phyloP scores from a whole-genome alignment of 176 grass and related monocot genomes.

The Oryza nivara region DNA sequence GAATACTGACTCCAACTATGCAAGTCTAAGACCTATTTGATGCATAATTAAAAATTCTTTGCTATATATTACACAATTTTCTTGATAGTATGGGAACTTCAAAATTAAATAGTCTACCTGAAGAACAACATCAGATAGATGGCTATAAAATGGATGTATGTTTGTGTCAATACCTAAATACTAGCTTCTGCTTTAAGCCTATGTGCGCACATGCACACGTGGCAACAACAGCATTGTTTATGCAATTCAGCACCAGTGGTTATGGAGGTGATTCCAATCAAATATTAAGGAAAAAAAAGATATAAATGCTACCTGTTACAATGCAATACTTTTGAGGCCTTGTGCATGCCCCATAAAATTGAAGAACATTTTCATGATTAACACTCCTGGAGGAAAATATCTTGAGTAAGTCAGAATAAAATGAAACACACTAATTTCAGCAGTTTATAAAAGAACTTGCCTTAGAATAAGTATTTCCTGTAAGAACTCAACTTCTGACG shows the following conservation, averaged over 20 bases:
- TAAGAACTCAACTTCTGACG: conserved; percentile 69
- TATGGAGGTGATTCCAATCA: conserved; percentile 13
- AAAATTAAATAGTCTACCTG: background rate
- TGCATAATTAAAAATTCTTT: background rate
- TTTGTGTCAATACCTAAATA: background rate
- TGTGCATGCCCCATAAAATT: conserved; percentile 82
- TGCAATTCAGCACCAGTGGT: conserved; percentile 20
- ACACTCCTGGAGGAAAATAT: conserved; percentile 62
- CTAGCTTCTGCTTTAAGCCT: background rate
- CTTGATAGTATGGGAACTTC: background rate
- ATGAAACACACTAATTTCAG: conserved; percentile 17
- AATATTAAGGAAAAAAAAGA: background rate
- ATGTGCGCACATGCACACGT: background rate
- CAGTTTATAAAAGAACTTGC: conserved; percentile 42
- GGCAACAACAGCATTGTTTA: background rate
- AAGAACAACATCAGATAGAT: background rate
- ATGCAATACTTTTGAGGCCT: conserved; percentile 58
- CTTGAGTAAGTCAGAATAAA: conserved; percentile 29
- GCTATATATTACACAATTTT: background rate
- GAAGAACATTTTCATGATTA: conserved; percentile 75
- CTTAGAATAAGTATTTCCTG: conserved; percentile 95
- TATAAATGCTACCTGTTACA: conserved; percentile 68
- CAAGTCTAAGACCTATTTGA: conserved; percentile 3
- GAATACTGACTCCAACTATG: background rate
- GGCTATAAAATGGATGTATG: background rate